Percentiles rank a stretch among this genome's conserved stretches.
phyloP scores from a whole-genome alignment of 2,329 filamentous ascomycete species.

The Tolypocladium ovalisporum region DNA sequence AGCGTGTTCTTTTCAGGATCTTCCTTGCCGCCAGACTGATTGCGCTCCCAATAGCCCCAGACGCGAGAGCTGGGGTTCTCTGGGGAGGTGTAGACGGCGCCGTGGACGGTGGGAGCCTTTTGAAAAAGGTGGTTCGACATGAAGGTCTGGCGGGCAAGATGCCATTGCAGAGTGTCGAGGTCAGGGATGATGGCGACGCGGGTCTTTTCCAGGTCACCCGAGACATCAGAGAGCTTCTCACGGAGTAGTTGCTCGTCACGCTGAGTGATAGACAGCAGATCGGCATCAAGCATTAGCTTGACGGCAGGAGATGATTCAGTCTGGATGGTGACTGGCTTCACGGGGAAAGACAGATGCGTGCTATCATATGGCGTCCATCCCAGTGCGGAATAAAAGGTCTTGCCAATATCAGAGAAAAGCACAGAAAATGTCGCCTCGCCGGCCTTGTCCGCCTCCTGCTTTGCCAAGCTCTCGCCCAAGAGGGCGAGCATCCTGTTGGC shows the following conservation, averaged over 20 bases:
- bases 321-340: conserved; percentile 13
- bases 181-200: conserved; percentile 22
- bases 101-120: conserved; percentile 48
- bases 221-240: conserved; percentile 29
- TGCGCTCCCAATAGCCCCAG: conserved; percentile 64
- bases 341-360: conserved; percentile 54
- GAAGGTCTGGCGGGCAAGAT: conserved; percentile 66
- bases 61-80: conserved; percentile 41
- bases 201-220: conserved; percentile 11
- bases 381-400: conserved; percentile 64
- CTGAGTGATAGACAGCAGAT: conserved; percentile 50
- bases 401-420: conserved; percentile 79
- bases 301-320: conserved; percentile 14
- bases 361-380: conserved; percentile 72
- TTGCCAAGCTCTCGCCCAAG: conserved; percentile 34
- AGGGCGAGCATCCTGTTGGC: conserved; percentile 65
- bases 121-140: conserved; percentile 54
- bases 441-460: conserved; percentile 12
- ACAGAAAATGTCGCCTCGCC: conserved; percentile 53
- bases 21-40: conserved; percentile 47
- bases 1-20: conserved; percentile 52
- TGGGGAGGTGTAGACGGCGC: conserved; percentile 50
- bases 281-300: conserved; percentile 42
- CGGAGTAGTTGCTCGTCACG: conserved; percentile 55
- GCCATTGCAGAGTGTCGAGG: conserved; percentile 39